Conservation (phyloP, 2,329 filamentous ascomycete genomes). For the Xylaria multiplex region DNA sequence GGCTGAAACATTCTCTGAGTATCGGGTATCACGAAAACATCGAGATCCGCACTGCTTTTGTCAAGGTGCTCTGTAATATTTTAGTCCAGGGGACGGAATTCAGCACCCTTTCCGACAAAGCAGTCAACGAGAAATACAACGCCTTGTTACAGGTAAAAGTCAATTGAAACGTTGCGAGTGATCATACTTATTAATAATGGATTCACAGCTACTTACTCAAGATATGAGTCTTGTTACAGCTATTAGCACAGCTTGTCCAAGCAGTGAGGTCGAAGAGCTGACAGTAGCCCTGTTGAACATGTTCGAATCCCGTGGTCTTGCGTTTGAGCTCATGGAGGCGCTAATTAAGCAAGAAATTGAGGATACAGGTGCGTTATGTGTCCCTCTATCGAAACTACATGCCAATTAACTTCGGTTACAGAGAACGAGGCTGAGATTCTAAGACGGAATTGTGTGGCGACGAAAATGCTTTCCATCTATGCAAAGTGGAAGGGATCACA, state of each 20-base stretch:
- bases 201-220: slow-evolving; percentile 64
- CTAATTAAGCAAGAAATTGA: slow-evolving; percentile 76
- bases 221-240: slow-evolving; percentile 71
- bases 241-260: slow-evolving; percentile 73
- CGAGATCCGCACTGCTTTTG: slow-evolving; percentile 75
- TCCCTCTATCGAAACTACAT: slow-evolving; percentile 9
- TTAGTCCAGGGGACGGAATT: slow-evolving; percentile 77
- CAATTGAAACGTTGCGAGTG: slow-evolving; percentile 36
- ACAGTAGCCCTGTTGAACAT: slow-evolving; percentile 74
- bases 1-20: slow-evolving; percentile 74
- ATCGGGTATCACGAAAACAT: slow-evolving; percentile 77
- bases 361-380: slow-evolving; percentile 63
- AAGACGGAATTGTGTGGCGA: slow-evolving; percentile 75
- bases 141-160: slow-evolving; percentile 65
- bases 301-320: slow-evolving; percentile 73
- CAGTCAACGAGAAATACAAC: slow-evolving; percentile 75
- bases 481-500: slow-evolving; percentile 75
- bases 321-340: slow-evolving; percentile 71
- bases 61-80: slow-evolving; percentile 76
- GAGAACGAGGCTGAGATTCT: slow-evolving; percentile 76
- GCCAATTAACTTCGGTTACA: slow-evolving; percentile 38
- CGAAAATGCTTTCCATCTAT: slow-evolving; percentile 76
- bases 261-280: slow-evolving; percentile 74
- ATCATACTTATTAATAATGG: slow-evolving; percentile 27
- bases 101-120: slow-evolving; percentile 72